Evolutionary conservation across 78 protist genomes (phyloP).

Genomic region (Chrysochromulina tobinii): DNA sequence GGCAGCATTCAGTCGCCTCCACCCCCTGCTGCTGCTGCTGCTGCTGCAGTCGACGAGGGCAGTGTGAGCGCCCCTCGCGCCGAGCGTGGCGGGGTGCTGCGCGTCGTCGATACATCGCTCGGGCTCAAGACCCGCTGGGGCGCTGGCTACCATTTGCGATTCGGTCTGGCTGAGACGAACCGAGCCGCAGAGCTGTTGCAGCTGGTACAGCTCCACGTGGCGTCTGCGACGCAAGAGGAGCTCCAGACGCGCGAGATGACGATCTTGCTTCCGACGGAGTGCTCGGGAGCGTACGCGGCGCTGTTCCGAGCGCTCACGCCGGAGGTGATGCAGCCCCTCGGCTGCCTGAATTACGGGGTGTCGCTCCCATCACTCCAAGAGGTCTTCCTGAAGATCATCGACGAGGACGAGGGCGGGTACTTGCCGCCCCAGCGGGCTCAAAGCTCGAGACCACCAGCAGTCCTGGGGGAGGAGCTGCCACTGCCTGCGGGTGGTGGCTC

Average conservation of each 20-base stretch:
- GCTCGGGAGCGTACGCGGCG: neutral
- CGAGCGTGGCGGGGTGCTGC: neutral
- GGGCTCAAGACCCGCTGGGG: constrained; percentile 21
- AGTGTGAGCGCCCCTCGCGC: constrained; percentile 57
- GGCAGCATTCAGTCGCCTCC: no score
- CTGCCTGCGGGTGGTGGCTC: no score
- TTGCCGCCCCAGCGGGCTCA: no score
- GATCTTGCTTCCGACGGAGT: neutral
- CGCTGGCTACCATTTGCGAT: neutral
- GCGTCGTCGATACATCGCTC: constrained; percentile 14
- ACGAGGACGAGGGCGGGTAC: no score
- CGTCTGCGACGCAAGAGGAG: neutral
- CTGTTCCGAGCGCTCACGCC: neutral
- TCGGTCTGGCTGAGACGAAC: neutral
- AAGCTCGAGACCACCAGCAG: no score
- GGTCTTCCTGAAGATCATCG: constrained; percentile 46
- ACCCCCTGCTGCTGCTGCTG: no score
- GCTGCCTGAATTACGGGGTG: constrained; percentile 16
- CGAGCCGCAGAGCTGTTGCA: no score
- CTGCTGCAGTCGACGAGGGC: constrained; percentile 3
- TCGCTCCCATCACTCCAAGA: constrained; percentile 60
- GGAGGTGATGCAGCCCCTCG: neutral
- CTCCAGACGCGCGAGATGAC: neutral
- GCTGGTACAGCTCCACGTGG: neutral
- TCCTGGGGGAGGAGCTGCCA: no score